Evolutionary conservation across 2,329 filamentous ascomycete genomes (phyloP), one percentile per base, ranked within the genome.

Genomic region (Periglandula ipomoeae): DNA sequence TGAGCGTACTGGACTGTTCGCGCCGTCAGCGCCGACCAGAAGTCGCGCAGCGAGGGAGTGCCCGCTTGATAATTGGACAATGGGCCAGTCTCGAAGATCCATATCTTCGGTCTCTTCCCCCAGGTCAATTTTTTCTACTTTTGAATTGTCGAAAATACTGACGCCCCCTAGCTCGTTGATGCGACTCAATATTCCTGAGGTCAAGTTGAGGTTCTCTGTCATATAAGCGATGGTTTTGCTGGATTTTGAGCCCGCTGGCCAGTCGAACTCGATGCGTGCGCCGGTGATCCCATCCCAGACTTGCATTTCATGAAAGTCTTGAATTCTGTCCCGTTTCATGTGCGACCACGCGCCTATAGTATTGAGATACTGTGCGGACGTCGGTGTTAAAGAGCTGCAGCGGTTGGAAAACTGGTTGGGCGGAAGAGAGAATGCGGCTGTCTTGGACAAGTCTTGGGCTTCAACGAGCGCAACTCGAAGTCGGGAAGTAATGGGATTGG

Each of bases 211-310:
- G 65, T 97, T 98, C 73, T 98, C 94, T 38, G 84, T 87, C 91
- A 98, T 98, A 64, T 93, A 95, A 9, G 93, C 93, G 56, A 98
- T 89, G 1, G 82, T 86, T 52, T 73, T 78, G 61, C 71, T 70
- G 63, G 52, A 55, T 59, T 74, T 71, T 34, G 70, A 63, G 39
- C 62, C 64, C 5, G 70, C 70, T 20, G 67, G 67, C 84, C 84
- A 87, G 68, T 93, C 87, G 65, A 98, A 98, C 57, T 88, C 85
- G 63, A 98, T 93, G 57, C 84, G 81, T 32, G 89, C 87, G 51
- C 82, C 89, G 37, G 86, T 87, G 49, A 95, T 81, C 53, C 91
- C 94, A 65, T 98, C 93, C 93, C 94, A 98, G 27, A 97, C 93
- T 65, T 95, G 86, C 93, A 98, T 98, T 59, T 91, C 87, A 51